Evolutionary conservation across 352 stramenopile genomes (phyloP).

Genomic region (Globisporangium paddicum): DNA sequence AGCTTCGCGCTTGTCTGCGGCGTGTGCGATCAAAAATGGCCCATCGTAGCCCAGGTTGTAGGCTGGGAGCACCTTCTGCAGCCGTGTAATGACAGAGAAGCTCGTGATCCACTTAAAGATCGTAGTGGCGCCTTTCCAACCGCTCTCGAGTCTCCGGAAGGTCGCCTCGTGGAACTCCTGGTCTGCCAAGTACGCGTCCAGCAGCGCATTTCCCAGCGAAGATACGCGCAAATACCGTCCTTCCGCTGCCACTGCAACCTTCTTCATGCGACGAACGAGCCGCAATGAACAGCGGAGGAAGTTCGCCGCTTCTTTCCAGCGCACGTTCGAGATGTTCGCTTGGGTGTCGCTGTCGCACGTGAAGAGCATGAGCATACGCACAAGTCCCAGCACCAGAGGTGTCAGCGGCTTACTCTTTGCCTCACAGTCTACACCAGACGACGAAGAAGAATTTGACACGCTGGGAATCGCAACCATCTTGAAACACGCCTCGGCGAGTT

Average conservation of each 20-base stretch:
- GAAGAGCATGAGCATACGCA: conserved; percentile 68
- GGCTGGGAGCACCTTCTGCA: conserved; percentile 39
- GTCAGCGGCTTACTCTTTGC: conserved; percentile 21
- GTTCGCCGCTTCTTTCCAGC: conserved; percentile 56
- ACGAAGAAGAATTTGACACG: conserved; percentile 4
- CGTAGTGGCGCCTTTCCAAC: conserved; percentile 40
- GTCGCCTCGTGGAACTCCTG: conserved; percentile 39
- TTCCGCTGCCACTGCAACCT: conserved; percentile 33
- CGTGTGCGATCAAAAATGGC: conserved; percentile 32
- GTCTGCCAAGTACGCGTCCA: conserved; percentile 46
- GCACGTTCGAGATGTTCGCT: conserved; percentile 41
- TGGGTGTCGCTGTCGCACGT: conserved; percentile 49
- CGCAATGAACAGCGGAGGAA: conserved; percentile 47
- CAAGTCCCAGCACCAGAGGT: conserved; percentile 59
- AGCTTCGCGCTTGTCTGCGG: conserved; percentile 31
- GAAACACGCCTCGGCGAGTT: conserved; percentile 48
- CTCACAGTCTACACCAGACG: not conserved
- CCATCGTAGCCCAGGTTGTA: conserved; percentile 4
- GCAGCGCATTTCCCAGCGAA: conserved; percentile 26
- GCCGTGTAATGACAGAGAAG: conserved; percentile 31
- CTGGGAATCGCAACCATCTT: conserved; percentile 43
- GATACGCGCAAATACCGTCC: conserved; percentile 37
- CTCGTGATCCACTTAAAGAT: conserved; percentile 59
- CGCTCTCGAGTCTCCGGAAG: conserved; percentile 37
- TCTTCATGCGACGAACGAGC: conserved; percentile 49